Evolutionary conservation across 2,329 filamentous ascomycete genomes (phyloP).

Genomic region (Pyrenochaeta sp.): DNA sequence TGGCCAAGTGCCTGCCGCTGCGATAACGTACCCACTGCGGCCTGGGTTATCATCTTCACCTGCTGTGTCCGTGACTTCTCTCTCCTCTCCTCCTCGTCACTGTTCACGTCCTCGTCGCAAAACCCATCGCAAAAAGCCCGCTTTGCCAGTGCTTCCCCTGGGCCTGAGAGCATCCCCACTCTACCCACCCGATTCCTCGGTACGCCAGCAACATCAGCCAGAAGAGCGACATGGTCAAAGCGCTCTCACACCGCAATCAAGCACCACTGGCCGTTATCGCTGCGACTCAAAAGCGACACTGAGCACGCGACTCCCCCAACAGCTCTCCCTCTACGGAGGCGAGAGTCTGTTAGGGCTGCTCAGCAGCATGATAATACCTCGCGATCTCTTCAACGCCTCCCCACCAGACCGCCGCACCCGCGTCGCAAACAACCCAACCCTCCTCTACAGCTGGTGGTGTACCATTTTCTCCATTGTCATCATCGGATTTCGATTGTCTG

Average conservation of each 20-base stretch:
- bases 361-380: conserved; percentile 46
- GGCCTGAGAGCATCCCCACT: conserved; percentile 28
- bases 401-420: conserved; percentile 62
- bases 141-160: conserved; percentile 9
- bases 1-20: conserved; percentile 26
- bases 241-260: conserved; percentile 28
- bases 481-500: conserved; percentile 81
- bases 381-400: conserved; percentile 55
- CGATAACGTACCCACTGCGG: conserved; percentile 35
- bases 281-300: conserved; percentile 22
- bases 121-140: conserved; percentile 1
- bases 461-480: conserved; percentile 81
- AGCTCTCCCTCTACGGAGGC: conserved; percentile 53
- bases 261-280: conserved; percentile 28
- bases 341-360: conserved; percentile 43
- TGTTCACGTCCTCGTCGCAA: conserved; percentile 5
- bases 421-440: conserved; percentile 79
- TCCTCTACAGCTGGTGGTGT: conserved; percentile 95
- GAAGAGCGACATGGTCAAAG: conserved; percentile 48
- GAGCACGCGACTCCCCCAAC: conserved; percentile 42
- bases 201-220: conserved; percentile 34
- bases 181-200: conserved; percentile 34
- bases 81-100: conserved; percentile 17
- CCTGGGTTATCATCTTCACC: conserved; percentile 17
- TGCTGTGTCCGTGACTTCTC: conserved; percentile 13